Base-by-base conservation (phyloP, 1,139 yeast genomes). In the Pichiaceae sp. region DNA sequence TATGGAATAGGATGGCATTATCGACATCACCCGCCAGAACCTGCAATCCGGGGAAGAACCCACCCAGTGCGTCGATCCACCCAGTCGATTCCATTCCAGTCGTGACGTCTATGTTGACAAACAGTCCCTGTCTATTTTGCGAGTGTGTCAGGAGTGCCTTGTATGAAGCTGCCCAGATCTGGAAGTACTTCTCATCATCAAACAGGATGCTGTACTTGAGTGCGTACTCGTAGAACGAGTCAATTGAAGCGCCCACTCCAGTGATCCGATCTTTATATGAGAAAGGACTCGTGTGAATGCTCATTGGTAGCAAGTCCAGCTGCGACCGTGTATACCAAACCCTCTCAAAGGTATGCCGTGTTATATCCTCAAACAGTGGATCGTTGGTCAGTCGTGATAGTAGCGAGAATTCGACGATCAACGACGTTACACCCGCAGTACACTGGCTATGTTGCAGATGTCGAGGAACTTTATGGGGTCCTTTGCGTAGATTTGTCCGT, bases 201-300 rank as follows among this genome's bases (percentile, higher is more conserved):
- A 87, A 86, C 8, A 89, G 52, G 11, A 87, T 72, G 3, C 89
- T 65, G 19, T 78, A 76, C 52, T 89, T 89, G 28, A 85, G 66
- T 0, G 95, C 84, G 55, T 89, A 85, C 53, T 89, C 97, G 54
- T 82, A 89, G 50, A 84, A 85, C 0, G 96, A 86, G 59, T 89
- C 97, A n/a, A 85, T 74, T 2, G 95, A 82, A 0, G 97, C 96
- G 1, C 97, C 97, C 8, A 84, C 69, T 0, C 96, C 96, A 0
- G 91, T 73, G 31, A 78, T 61, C 0, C 71, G 57, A 39, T 81
- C 81, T 29, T 65, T 62, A 77, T 87, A 78, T 26, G 57, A 53
- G 19, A 43, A 39, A 4, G 35, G 9, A 24, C 73, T 75, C 0
- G 72, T 59, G 45, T 81, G 79, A 8, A 87, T 62, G 0, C 91